Base-by-base conservation (phyloP, 2,329 filamentous ascomycete genomes). In the Periconia macrospinosa region DNA sequence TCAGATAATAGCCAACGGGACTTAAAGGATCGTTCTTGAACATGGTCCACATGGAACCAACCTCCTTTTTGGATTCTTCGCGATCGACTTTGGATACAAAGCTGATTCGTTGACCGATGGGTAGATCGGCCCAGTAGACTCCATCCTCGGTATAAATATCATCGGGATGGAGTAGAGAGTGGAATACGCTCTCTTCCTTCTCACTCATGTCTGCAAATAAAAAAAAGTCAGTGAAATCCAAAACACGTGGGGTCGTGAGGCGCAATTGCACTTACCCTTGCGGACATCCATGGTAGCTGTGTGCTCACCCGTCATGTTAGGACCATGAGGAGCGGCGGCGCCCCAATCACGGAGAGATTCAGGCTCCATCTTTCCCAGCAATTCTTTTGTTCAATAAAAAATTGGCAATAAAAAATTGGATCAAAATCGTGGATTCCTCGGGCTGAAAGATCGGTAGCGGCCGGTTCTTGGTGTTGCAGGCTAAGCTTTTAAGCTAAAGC, bases 101-200 rank as follows among this genome's bases (percentile, higher is more conserved):
- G 58, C 80, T 79, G 67, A 90, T 71, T 58, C 90, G 87, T 78
- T 93, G 76, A 55, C 74, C 65, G 47, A 91, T 69, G 18, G 88
- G 86, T 65, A 97, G 79, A 71, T 97, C 93, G 33, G 92, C 93
- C 92, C 92, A 97, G 83, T 97, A 97, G 61, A 85, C 83, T 56
- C 93, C 93, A 18, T 92, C 85, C 51, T 83, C 76, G 52, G 89
- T 90, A 77, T 93, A 97, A 59, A 86, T 89, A 77, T 97, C 93
- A 69, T 95, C 90, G 2, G 93, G 93, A 51, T 90, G 89, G 52
- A 95, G 89, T 53, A 97, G 79, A 62, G 88, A 85, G 66, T 88
- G 83, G 78, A 97, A 96, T 64, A 87, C 82, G 41, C 78, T 79
- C 57, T 79, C 78, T 70, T 89, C 86, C 54, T 81, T 76, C 35